Evolutionary conservation across 768 basidiomycete genomes (phyloP), one percentile per base, ranked within the genome.

Genomic region (Cystobasidium onofrii): DNA sequence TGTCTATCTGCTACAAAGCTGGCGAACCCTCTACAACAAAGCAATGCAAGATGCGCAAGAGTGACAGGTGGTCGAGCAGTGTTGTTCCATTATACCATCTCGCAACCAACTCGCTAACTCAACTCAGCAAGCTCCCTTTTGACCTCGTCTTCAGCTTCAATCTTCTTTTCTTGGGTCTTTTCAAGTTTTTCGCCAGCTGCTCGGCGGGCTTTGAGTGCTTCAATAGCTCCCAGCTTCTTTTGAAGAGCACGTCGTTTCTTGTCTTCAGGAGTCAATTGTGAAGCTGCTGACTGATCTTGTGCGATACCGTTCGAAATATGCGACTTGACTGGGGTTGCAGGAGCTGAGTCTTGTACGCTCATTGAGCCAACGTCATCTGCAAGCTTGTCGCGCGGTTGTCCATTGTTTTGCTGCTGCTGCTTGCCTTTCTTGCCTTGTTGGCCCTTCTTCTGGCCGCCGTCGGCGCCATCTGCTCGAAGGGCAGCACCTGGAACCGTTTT

Each of bases 151-250:
- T 97, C 94, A 10, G 88, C 88, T 50, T 96, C 93, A 78, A 98
- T 95, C 86, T 99, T 99, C 86, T 90, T 90, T 77, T 95, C 83
- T 82, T 99, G 95, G 20, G 95, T 99, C 72, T 88, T 88, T 81
- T 99, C 95, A 34, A 99, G 85, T 70, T 89, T 86, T 81, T 98
- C 94, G 0, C 96, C 95, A 41, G 90, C 86, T 79, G 86, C 89
- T 31, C 87, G 86, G 83, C 93, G 92, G 76, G 90, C 91, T 84
- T 97, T 98, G 63, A 99, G 87, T 79, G 98, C 94, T 25, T 97
- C 92, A 77, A 99, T 98, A n/a, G 95, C 95, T 81, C 96, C 97
- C 76, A 99, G 85, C 93, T 96, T 99, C 86, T 99, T 99, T 80
- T 87, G 91, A 81, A 99, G 79, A 81, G 96, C 97, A 78, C 96